Evolutionary conservation across 1,139 yeast genomes (phyloP), one percentile per base, ranked within the genome.

Genomic region (Blastobotrys niveus): DNA sequence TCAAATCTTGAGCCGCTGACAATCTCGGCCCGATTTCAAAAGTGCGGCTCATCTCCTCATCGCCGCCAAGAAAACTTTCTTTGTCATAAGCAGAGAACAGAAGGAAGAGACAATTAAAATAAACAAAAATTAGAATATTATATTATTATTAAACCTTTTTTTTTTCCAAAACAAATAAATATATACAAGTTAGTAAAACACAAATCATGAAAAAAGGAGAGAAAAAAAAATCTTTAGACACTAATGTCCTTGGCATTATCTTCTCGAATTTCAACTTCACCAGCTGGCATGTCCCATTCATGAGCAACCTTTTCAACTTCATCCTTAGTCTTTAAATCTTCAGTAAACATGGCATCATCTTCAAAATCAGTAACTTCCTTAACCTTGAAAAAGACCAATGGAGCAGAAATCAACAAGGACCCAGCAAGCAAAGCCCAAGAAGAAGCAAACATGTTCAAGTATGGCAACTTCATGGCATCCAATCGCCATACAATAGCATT

Each of bases 401-500:
- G 72, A 22, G 59, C 42, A 9, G 72, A 75, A 47, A 75, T 50
- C 10, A 74, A 25, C 48, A 79, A 64, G 19, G 80, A 66, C 12
- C 73, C 82, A 34, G 65, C 67, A 35, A 71, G 64, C 53, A 79
- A 64, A n/a, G 69, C 82, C 83, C 83, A 78, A 17, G 76, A 69
- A 21, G 77, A 67, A 10, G 67, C 78, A 55, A 76, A 77, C 64
- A 76, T 60, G 44, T 61, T 57, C 57, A 68, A 66, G 61, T 67
- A 77, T 17, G 76, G 63, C 15, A 54, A 56, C 3, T 59, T 61
- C 42, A 65, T 52, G 30, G 78, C 72, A 57, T 79, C 82, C 49
- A 79, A 63, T 54, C 80, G 64, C 82, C 83, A 79, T 9, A 73
- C 75, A 47, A 79, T 67, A 19, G 80, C 82, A 18, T 79, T 78